Evolutionary conservation across 2,329 filamentous ascomycete species (phyloP), one percentile per base, ranked within the genome.

Genomic region (Thielaviopsis musarum): DNA sequence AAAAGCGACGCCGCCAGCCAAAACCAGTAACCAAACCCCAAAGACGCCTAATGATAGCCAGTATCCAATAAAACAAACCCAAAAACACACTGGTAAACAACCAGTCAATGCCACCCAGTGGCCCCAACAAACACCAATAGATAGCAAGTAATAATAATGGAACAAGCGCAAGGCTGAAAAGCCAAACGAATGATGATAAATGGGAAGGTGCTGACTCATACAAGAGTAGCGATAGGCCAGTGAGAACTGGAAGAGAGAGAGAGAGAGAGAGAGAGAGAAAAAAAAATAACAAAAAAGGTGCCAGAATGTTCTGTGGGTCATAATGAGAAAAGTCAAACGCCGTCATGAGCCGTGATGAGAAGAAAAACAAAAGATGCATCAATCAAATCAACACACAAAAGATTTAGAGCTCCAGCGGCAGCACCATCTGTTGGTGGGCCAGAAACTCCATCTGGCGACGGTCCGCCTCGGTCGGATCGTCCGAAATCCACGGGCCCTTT

Each of bases 401-500:
- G 38, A 45, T n/a, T 24, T n/a, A 22, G 34, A n/a, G 7, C 49
- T 26, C 26, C 48, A 13, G 7, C 24, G 30, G 19, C 28, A 30
- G 19, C n/a, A 45, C 48, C 26, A 41, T 48, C 26, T 24, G 34
- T 22, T 52, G 48, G 22, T 54, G 24, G 26, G 21, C 21, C 54
- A 56, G 22, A n/a, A 59, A n/a, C 7, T 34, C 53, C 65, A 76
- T 74, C 65, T 77, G 73, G 67, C 81, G 77, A 77, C 85, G 79
- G 68, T 78, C 74, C 69, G 79, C 74, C 59, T 79, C 75, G 1
- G 77, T 81, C 3, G 84, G 80, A 67, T 88, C 85, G 63, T 90
- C 84, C 0, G 83, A 82, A 60, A 90, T 72, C 88, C 88, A 95
- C 7, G 83, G 79, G 1, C 91, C 91, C 70, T 89, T 91, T 76